These are phyloP conservation scores for Gossypium trilobum DNA, from an alignment of 441 rosid genomes.

Conservation along the genomic window DNA sequence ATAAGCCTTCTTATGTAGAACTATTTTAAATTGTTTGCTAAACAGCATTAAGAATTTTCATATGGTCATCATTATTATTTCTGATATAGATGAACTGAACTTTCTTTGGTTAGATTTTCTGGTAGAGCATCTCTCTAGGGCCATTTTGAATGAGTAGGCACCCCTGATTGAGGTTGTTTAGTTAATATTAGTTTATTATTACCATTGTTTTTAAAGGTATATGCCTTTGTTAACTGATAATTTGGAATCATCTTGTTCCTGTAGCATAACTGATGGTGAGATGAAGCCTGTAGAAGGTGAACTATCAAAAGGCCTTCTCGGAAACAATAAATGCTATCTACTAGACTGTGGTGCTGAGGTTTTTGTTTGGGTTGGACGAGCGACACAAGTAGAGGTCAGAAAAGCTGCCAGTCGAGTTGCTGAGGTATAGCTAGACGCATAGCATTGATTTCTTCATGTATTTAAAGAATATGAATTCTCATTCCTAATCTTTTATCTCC, in stretches of 20 bases:
- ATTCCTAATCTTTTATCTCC: constrained; percentile 30
- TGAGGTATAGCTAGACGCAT: constrained; percentile 61
- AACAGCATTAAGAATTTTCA: neutral
- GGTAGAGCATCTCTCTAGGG: neutral
- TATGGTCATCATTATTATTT: neutral
- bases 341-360: constrained; percentile 83
- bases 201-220: neutral
- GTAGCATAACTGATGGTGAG: constrained; percentile 59
- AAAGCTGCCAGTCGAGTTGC: constrained; percentile 68
- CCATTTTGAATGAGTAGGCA: neutral
- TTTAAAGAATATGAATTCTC: constrained; percentile 22
- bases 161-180: neutral
- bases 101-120: neutral
- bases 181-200: neutral
- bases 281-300: constrained; percentile 63
- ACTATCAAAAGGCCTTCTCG: constrained; percentile 71
- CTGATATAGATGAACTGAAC: neutral
- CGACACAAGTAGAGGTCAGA: constrained; percentile 91
- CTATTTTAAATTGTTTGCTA: neutral
- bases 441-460: constrained; percentile 13
- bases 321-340: constrained; percentile 77
- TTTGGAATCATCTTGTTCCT: constrained; percentile 16
- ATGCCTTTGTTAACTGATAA: constrained; percentile 20
- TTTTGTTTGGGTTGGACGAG: constrained; percentile 92
- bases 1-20: neutral